Conservation (phyloP, 2,329 filamentous ascomycete species). For the Xylariaceae sp. region DNA sequence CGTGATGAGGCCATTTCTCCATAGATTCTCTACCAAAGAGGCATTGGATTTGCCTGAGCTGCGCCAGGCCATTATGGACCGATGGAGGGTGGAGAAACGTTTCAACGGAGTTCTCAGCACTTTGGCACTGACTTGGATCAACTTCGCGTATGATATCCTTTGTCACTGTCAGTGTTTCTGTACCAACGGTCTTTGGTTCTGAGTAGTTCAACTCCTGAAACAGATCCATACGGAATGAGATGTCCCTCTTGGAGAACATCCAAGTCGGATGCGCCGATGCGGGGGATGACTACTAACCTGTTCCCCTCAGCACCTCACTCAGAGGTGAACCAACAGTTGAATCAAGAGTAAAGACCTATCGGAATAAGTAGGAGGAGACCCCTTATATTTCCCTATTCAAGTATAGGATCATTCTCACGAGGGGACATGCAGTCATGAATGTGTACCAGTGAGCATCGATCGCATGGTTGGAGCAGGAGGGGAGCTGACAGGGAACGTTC, state of each 20-base stretch:
- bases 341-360: not conserved
- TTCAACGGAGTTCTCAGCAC: not conserved
- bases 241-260: not conserved
- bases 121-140: not conserved
- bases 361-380: too few relatives aligned
- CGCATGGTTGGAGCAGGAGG: too few relatives aligned
- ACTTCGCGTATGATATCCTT: not conserved
- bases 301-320: too few relatives aligned
- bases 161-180: not conserved
- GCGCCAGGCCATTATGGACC: slow-evolving; percentile 74
- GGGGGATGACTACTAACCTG: not conserved
- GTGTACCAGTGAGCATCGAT: too few relatives aligned
- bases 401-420: too few relatives aligned
- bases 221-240: not conserved
- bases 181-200: not conserved
- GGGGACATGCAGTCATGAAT: too few relatives aligned
- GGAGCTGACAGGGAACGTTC: too few relatives aligned
- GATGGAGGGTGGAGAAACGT: not conserved
- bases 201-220: not conserved
- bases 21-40: slow-evolving; percentile 74
- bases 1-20: slow-evolving; percentile 65
- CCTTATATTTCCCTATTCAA: too few relatives aligned
- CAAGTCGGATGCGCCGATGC: not conserved
- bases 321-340: not conserved
- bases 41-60: slow-evolving; percentile 71